A percentile compares a stretch with the other conserved stretches of the same genome.
These are phyloP conservation scores for Auricularia auricula-judae DNA, from an alignment of 768 basidiomycete genomes.

Conservation along the genomic window DNA sequence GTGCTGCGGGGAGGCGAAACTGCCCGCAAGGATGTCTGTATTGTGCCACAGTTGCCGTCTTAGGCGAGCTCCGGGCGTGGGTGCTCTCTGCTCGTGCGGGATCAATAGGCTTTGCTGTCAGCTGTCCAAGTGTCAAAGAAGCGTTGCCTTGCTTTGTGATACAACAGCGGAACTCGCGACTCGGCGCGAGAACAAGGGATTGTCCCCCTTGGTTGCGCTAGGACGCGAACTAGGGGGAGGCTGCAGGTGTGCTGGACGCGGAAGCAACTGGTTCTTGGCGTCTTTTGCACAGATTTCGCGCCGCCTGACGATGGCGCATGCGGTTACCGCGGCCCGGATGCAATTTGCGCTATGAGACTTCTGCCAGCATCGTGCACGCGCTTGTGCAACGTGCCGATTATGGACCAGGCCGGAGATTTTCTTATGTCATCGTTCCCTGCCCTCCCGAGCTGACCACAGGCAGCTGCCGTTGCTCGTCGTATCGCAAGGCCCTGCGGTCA, in stretches of 20 bases:
- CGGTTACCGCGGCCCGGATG: neutral
- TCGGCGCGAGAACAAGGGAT: neutral
- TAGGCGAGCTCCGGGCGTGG: too few species aligned
- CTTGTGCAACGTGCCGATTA: neutral
- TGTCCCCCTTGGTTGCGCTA: too few species aligned
- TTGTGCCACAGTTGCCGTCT: too few species aligned
- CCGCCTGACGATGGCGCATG: neutral
- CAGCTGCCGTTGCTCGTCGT: neutral
- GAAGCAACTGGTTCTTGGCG: too few species aligned
- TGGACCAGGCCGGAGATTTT: neutral
- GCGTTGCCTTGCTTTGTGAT: neutral
- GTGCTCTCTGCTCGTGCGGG: neutral
- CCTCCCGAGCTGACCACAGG: too few species aligned
- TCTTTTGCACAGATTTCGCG: too few species aligned
- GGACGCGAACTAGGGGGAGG: too few species aligned
- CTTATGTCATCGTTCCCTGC: neutral
- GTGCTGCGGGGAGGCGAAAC: too few species aligned
- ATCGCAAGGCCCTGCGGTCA: too few species aligned
- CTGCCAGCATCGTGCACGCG: neutral
- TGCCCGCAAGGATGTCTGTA: too few species aligned
- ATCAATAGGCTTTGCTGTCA: neutral
- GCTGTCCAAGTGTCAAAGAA: neutral
- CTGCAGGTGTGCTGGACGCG: too few species aligned
- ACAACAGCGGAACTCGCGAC: too few species aligned
- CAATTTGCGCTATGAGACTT: neutral